phyloP scores from a whole-genome alignment of 208 protist species.

The Acanthamoeba royreba region DNA sequence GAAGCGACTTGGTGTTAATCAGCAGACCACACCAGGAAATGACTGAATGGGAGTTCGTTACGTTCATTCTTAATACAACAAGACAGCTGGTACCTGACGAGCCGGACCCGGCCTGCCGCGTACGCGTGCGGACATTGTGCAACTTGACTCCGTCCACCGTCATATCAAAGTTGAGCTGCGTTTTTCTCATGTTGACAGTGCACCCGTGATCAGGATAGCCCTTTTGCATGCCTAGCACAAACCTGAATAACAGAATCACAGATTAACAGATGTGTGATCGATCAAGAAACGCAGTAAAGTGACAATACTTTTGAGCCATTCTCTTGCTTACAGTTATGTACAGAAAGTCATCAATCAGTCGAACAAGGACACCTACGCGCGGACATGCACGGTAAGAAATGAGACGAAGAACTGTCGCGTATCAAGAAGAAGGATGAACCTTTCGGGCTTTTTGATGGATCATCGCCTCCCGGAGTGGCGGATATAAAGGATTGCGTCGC shows the following conservation, averaged over 20 bases:
- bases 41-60: neutral
- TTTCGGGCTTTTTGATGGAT: neutral
- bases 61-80: neutral
- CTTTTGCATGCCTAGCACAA: slow-evolving; percentile 34
- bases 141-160: neutral
- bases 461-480: neutral
- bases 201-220: slow-evolving; percentile 34
- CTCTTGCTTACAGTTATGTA: slow-evolving; percentile 1
- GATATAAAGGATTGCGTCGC: no score
- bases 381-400: neutral
- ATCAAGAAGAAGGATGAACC: neutral
- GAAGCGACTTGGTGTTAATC: slow-evolving; percentile 26
- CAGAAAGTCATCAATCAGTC: slow-evolving; percentile 46
- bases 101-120: no score
- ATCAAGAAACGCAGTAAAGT: neutral
- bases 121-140: slow-evolving; percentile 1
- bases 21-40: slow-evolving; percentile 38
- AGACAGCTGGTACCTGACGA: neutral
- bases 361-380: neutral
- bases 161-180: slow-evolving; percentile 25
- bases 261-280: neutral
- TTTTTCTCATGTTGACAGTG: slow-evolving; percentile 28
- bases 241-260: neutral
- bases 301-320: neutral
- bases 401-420: neutral